Evolutionary conservation across 2,329 filamentous ascomycete genomes (phyloP).

Genomic region (Aspergillus vadensis): DNA sequence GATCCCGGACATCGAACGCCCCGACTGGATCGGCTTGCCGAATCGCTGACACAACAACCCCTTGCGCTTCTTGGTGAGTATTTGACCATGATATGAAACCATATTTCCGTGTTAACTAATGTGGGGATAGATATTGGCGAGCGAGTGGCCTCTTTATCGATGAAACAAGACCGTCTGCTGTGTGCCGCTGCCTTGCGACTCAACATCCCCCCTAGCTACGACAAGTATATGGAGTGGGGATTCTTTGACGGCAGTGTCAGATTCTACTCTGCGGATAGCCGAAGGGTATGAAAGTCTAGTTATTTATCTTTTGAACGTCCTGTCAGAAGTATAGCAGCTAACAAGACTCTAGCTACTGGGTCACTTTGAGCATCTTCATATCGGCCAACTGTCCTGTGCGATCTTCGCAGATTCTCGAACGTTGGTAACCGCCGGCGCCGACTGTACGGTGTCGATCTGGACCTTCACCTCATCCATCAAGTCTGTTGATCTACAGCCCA

Average conservation of each 20-base stretch:
- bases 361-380: conserved; percentile 90
- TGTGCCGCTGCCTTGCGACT: conserved; percentile 82
- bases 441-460: conserved; percentile 88
- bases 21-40: conserved; percentile 75
- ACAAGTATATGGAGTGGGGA: conserved; percentile 94
- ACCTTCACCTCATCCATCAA: conserved; percentile 67
- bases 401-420: conserved; percentile 87
- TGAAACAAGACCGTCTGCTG: conserved; percentile 78
- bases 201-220: conserved; percentile 81
- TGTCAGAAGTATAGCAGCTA: not conserved
- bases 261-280: conserved; percentile 82
- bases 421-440: conserved; percentile 85
- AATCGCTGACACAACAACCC: conserved; percentile 74
- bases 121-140: conserved; percentile 64
- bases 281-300: conserved; percentile 57
- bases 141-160: conserved; percentile 74
- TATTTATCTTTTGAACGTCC: not conserved
- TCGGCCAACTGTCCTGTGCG: conserved; percentile 81
- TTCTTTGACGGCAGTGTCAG: conserved; percentile 90
- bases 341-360: conserved; percentile 61
- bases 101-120: not conserved
- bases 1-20: conserved; percentile 64
- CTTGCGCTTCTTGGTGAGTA: conserved; percentile 69
- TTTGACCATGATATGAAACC: not conserved
- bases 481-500: conserved; percentile 74